Evolutionary conservation across 1,139 yeast genomes (phyloP), one percentile per base, ranked within the genome.

Genomic region (Trichomonascaceae sp.): DNA sequence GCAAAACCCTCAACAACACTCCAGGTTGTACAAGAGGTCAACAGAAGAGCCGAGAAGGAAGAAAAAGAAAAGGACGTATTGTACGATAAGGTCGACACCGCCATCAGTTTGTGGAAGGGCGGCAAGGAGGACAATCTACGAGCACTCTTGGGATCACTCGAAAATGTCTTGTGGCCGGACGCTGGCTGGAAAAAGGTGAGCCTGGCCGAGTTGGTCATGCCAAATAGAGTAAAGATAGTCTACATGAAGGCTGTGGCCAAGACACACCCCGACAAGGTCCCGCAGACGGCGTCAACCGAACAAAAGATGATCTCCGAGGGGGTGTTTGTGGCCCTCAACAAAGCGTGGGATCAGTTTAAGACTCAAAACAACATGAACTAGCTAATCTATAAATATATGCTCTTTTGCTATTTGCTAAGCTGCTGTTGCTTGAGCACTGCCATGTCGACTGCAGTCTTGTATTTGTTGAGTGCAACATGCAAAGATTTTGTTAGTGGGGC

Each of bases 221-320:
- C 93, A n/a, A 85, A 84, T 47, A 85, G 80, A 52, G 97, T 87
- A 29, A 87, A 89, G 54, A 62, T 87, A 30, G 66, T 67, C 23
- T 92, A 89, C 56, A 71, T 92, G 87, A 89, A 84, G 55, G 97
- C 95, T 1, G 92, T 85, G 28, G 76, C 94, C 23, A 74, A 77
- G 45, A 84, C 92, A 4, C 99, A 92, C 52, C 98, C 98, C 0
- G 98, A 92, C 55, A 92, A 92, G 55, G 61, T 85, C 27, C 64
- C 73, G 3, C 62, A 65, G 23, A 47, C 49, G 16, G 68, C 74
- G 1, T 58, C 75, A 5, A 61, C 73, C n/a, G 89, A 82, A 46
- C 72, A 74, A 40, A 77, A 77, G 52, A 71, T 87, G 77, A 64
- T 87, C 34, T 92, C 97, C 22, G 89, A 85, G 47, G 74, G 76